Evolutionary conservation across 306 rosid genomes (phyloP).

Genomic region (Pyrus pyrifolia): DNA sequence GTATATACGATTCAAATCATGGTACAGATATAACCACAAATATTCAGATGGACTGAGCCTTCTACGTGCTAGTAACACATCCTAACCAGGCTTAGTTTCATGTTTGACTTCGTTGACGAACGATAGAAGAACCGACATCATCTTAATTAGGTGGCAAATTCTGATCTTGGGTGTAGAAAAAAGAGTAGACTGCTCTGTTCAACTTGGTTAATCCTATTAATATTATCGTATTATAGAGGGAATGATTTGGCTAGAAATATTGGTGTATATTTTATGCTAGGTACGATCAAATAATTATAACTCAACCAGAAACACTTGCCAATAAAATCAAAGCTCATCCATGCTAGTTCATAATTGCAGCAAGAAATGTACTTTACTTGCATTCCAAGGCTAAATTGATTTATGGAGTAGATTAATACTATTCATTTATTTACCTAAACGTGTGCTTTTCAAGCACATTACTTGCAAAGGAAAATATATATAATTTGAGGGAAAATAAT

Average conservation of each 20-base stretch:
- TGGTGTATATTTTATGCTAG: neutral
- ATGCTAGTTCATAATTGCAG: conserved; percentile 13
- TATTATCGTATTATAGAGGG: too few relatives aligned
- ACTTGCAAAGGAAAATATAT: neutral
- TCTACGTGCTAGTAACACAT: neutral
- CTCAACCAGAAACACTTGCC: neutral
- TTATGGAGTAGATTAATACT: neutral
- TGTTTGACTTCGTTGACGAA: neutral
- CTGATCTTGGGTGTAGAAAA: neutral
- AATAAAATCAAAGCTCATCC: neutral
- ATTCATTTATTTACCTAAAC: neutral
- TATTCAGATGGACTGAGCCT: too few relatives aligned
- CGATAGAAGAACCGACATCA: too few relatives aligned
- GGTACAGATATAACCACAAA: too few relatives aligned
- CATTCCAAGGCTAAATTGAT: neutral
- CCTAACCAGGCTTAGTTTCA: neutral
- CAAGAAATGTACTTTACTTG: conserved; percentile 4
- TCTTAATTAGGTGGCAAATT: neutral
- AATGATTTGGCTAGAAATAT: neutral
- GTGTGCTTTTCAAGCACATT: neutral
- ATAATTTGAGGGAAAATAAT: neutral
- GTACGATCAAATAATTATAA: neutral
- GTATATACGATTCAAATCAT: too few relatives aligned
- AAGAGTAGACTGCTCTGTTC: rapidly evolving
- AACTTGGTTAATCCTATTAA: too few relatives aligned